phyloP scores from a whole-genome alignment of 208 protist genomes.

The Leishmania amazonensis region DNA sequence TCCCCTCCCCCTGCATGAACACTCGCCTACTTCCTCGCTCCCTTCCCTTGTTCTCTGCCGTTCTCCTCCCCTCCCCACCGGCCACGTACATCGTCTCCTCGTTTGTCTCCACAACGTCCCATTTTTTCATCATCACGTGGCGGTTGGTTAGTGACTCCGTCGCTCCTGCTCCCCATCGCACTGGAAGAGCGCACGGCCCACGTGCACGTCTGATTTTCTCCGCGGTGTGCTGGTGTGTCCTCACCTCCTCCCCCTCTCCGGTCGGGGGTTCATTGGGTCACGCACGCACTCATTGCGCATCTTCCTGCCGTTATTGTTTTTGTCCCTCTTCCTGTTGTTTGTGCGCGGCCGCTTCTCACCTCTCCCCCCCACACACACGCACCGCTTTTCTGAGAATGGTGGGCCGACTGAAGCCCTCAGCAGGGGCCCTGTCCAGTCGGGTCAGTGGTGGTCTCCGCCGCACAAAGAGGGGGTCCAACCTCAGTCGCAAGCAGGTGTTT shows the following conservation, averaged over 20 bases:
- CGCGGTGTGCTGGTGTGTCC: too few species aligned
- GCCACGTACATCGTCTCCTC: background rate
- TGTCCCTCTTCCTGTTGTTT: background rate
- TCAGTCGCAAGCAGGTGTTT: constrained; percentile 82
- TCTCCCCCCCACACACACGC: background rate
- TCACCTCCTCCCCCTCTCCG: background rate
- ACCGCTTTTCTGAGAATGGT: constrained; percentile 1
- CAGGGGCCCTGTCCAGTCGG: background rate
- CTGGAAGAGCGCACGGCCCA: background rate
- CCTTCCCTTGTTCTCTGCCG: background rate
- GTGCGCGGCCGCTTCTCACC: background rate
- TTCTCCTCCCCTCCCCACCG: background rate
- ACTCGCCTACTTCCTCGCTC: background rate
- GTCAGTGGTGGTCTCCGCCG: constrained; percentile 27
- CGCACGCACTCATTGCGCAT: background rate
- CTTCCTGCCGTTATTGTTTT: background rate
- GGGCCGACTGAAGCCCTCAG: background rate
- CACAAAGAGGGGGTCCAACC: constrained; percentile 50
- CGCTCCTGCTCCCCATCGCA: background rate
- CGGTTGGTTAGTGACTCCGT: background rate
- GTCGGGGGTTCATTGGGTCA: background rate
- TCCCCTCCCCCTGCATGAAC: too few species aligned
- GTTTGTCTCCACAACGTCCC: background rate
- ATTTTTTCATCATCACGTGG: background rate
- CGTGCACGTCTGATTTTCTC: background rate